Percentiles rank a stretch among this genome's conserved stretches.
phyloP scores from a whole-genome alignment of 768 basidiomycete genomes.

The Mycena maculata region DNA sequence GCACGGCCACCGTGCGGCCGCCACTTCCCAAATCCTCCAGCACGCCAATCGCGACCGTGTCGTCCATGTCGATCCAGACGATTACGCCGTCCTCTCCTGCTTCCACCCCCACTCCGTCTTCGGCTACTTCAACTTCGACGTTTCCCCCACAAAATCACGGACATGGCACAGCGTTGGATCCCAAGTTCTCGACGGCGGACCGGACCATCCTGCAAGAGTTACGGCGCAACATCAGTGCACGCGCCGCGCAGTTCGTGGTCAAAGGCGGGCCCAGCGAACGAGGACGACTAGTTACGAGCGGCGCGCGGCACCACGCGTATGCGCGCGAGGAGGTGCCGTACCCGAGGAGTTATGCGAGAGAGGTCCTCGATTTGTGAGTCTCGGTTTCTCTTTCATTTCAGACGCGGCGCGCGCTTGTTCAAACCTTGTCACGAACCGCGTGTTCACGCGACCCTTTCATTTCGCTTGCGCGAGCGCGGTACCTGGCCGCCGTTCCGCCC shows the following conservation, averaged over 20 bases:
- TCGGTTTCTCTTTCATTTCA: too few relatives aligned
- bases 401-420: too few relatives aligned
- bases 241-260: conserved; percentile 65
- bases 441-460: too few relatives aligned
- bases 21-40: conserved; percentile 27
- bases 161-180: conserved; percentile 31
- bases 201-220: conserved; percentile 70
- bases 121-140: conserved; percentile 18
- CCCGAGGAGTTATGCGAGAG: conserved; percentile 72
- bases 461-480: too few relatives aligned
- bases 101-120: too few relatives aligned
- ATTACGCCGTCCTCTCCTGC: too few relatives aligned
- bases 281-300: conserved; percentile 40
- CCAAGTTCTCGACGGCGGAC: conserved; percentile 70
- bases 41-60: conserved; percentile 22
- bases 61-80: conserved; percentile 13
- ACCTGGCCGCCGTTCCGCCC: too few relatives aligned
- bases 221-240: conserved; percentile 61
- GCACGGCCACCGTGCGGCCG: conserved; percentile 23
- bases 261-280: conserved; percentile 55
- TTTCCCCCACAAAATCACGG: conserved; percentile 16
- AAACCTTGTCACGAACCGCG: too few relatives aligned
- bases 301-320: conserved; percentile 62
- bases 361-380: conserved; percentile 76
- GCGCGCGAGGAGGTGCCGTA: conserved; percentile 68